Percentiles rank a stretch among this genome's conserved stretches.
Conservation (phyloP, 192 early-diverging fungal genomes). For the Rhizoclosmatium sp. region DNA sequence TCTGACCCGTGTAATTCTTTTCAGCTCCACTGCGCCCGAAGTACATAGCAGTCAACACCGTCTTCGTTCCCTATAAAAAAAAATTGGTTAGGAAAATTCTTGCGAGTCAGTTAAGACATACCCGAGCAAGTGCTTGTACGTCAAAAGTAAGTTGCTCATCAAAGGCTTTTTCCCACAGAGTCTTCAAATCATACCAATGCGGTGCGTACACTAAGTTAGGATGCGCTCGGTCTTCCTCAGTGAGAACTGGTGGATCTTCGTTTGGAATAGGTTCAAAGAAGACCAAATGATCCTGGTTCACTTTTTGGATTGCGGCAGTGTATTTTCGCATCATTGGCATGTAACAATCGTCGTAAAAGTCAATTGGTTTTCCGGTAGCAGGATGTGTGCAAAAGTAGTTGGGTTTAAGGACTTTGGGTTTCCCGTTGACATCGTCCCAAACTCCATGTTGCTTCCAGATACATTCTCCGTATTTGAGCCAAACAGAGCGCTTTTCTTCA, state of each 20-base stretch:
- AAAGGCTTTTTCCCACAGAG: slow-evolving; percentile 59
- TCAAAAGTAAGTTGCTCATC: slow-evolving; percentile 80
- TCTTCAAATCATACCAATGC: slow-evolving; percentile 90
- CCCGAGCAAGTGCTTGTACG: slow-evolving; percentile 75
- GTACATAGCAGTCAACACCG: slow-evolving; percentile 76
- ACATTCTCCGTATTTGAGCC: slow-evolving; percentile 68
- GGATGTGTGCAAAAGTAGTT: slow-evolving; percentile 78
- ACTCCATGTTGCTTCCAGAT: slow-evolving; percentile 81
- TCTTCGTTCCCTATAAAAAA: slow-evolving; percentile 67
- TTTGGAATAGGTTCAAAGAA: slow-evolving; percentile 86
- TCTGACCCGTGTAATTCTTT: slow-evolving; percentile 77
- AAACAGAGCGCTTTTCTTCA: slow-evolving; percentile 60
- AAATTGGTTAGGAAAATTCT: slow-evolving; percentile 1
- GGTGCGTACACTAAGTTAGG: slow-evolving; percentile 77
- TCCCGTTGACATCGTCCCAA: slow-evolving; percentile 61
- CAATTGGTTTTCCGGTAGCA: slow-evolving; percentile 55
- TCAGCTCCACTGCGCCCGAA: slow-evolving; percentile 77
- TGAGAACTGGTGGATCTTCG: slow-evolving; percentile 60
- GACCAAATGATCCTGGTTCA: slow-evolving; percentile 58
- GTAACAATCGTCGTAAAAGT: slow-evolving; percentile 77
- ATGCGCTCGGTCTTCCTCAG: slow-evolving; percentile 42
- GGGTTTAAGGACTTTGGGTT: slow-evolving; percentile 58
- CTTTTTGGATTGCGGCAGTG: slow-evolving; percentile 66
- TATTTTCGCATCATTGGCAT: slow-evolving; percentile 75
- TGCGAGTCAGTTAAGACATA: slow-evolving; percentile 33